Evolutionary conservation across 1,284 basidiomycete genomes (phyloP).

Genomic region (Rhodotorula sp.): DNA sequence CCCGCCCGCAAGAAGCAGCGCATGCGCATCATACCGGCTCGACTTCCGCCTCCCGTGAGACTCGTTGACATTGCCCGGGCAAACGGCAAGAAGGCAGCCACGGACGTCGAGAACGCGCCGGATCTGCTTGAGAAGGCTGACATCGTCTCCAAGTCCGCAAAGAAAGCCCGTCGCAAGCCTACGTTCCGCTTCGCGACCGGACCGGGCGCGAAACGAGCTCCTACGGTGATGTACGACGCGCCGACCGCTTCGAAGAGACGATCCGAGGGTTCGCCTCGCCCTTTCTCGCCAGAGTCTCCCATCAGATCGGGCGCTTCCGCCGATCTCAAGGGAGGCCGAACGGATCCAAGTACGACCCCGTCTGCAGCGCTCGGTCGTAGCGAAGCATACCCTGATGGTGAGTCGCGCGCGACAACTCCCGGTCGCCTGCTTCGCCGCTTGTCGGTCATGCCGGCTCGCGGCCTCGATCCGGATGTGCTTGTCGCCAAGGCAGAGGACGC

Average conservation of each 20-base stretch:
- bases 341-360: no score
- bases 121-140: neutral
- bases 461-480: no score
- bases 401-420: no score
- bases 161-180: neutral
- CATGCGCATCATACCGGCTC: neutral
- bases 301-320: neutral
- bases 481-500: no score
- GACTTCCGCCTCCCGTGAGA: neutral
- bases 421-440: no score
- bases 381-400: no score
- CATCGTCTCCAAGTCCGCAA: no score
- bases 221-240: neutral
- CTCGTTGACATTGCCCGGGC: neutral
- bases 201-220: neutral
- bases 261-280: no score
- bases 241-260: neutral
- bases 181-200: conserved; percentile 1
- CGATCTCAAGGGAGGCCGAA: no score
- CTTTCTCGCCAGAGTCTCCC: neutral
- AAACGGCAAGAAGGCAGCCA: neutral
- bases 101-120: no score
- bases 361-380: no score
- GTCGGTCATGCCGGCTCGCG: no score
- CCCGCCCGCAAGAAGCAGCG: neutral